Conservation (phyloP, 495 filamentous ascomycete genomes). For the Letharia columbiana region DNA sequence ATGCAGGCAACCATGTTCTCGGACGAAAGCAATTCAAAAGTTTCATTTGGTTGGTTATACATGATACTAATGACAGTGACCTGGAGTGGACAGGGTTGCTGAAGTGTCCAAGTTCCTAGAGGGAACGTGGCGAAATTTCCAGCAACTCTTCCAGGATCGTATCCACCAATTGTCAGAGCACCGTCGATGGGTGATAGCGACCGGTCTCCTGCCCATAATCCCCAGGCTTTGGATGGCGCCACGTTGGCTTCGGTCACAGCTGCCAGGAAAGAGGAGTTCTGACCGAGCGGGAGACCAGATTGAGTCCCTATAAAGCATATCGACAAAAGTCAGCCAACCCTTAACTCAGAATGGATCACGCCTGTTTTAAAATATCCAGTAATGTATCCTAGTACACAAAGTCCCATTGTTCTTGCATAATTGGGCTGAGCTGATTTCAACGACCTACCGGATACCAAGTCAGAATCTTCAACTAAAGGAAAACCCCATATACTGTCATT, state of each 20-base stretch:
- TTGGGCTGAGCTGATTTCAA: not conserved
- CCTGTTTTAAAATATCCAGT: not conserved
- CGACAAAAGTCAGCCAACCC: not conserved
- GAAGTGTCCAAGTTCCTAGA: constrained; percentile 1
- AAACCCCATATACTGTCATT: not conserved
- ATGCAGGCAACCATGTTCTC: constrained; percentile 8
- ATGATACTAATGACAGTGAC: not conserved
- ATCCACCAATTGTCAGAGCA: constrained; percentile 3
- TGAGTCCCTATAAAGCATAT: not conserved
- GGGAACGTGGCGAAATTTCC: constrained; percentile 5
- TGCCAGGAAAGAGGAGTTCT: constrained; percentile 4
- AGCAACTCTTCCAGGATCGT: not conserved
- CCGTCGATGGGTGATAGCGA: constrained; percentile 12
- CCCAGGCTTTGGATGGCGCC: constrained; percentile 8
- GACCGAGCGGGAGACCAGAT: constrained; percentile 6
- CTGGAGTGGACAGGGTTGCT: not conserved
- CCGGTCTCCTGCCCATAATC: constrained; percentile 5
- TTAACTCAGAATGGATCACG: not conserved
- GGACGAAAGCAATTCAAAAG: not conserved
- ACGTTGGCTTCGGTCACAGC: constrained; percentile 6
- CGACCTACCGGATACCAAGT: not conserved
- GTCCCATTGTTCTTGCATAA: not conserved
- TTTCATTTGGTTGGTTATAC: constrained; percentile 1
- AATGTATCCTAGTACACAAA: not conserved
- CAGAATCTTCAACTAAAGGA: constrained; percentile 4